Percentiles rank a stretch among this genome's conserved stretches.
Conservation (phyloP, 192 early-diverging fungal genomes). For the Entomortierella chlamydospora region DNA sequence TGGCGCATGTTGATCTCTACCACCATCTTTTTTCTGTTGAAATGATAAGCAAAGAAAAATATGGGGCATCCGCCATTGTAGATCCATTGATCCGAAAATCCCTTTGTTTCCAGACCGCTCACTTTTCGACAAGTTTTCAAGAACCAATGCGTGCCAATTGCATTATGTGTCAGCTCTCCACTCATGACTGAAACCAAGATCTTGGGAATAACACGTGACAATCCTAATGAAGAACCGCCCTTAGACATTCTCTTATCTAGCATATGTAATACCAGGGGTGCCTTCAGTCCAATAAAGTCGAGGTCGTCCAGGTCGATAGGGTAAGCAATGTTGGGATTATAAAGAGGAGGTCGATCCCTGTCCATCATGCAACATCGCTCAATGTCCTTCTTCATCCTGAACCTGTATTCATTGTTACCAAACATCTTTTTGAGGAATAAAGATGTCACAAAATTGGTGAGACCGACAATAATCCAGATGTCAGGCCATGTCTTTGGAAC, state of each 20-base stretch:
- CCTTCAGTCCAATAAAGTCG: slow-evolving; percentile 87
- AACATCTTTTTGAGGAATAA: slow-evolving; percentile 85
- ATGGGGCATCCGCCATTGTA: slow-evolving; percentile 91
- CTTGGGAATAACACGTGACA: slow-evolving; percentile 84
- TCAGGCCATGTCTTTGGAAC: slow-evolving; percentile 79
- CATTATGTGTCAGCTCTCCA: slow-evolving; percentile 68
- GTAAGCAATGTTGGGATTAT: slow-evolving; percentile 68
- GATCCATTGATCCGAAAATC: slow-evolving; percentile 95
- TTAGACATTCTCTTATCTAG: slow-evolving; percentile 87
- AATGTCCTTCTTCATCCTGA: slow-evolving; percentile 89
- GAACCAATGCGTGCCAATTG: slow-evolving; percentile 78
- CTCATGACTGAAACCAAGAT: slow-evolving; percentile 82
- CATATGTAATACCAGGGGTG: slow-evolving; percentile 91
- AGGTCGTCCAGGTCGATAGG: slow-evolving; percentile 67
- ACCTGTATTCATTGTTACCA: slow-evolving; percentile 90
- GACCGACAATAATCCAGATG: slow-evolving; percentile 87
- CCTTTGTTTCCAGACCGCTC: slow-evolving; percentile 81
- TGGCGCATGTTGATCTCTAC: slow-evolving; percentile 91
- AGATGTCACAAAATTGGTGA: slow-evolving; percentile 80
- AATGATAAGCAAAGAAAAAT: slow-evolving; percentile 83
- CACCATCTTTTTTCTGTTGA: slow-evolving; percentile 96
- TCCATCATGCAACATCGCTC: slow-evolving; percentile 83
- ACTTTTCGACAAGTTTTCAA: slow-evolving; percentile 87
- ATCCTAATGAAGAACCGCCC: slow-evolving; percentile 75
- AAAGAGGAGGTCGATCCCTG: slow-evolving; percentile 88